Evolutionary conservation across 1,284 basidiomycete genomes (phyloP), one percentile per base, ranked within the genome.

Genomic region (Ustilago xerochloae): DNA sequence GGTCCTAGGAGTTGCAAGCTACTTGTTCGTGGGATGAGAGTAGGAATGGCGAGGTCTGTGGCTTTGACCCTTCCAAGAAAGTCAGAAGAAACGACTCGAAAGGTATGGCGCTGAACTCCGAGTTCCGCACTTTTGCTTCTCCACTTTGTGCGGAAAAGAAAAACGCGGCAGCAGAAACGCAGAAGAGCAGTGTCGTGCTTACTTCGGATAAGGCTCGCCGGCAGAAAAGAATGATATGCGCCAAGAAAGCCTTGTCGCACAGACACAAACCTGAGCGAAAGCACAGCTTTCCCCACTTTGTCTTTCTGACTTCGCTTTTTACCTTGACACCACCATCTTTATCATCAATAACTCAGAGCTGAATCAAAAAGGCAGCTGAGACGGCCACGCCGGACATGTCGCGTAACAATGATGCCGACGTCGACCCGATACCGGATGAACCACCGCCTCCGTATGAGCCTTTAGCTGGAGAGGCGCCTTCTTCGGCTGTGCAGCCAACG

Each of bases 401-500:
- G 45, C 61, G 57, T 45, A 62, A 43, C 48, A 50, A 61, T 43
- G 52, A 63, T 20, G 36, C 52, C 36, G 47, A 69, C 20, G n/a
- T 48, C 35, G 61, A 69, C 52, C 50, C 52, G 29, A 10, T 66
- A 12, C 62, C 59, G 13, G 63, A 74, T 54, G 71, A 69, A 39
- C 65, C 71, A 24, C 71, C 71, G 43, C 71, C 71, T 36, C 66
- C 71, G 22, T 74, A 74, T 55, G 71, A 74, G 18, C 56, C 58
- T 20, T 26, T 63, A 9, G 45, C 32, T 15, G 29, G 39, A 41
- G 41, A 55, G 30, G 33, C 36, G 13, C 20, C 38, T 28, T n/a
- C 39, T 4, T 20, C 45, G 3, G 10, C 46, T n/a, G 22, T 33
- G 26, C 36, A 43, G 18, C 16, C 35, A 3, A 24, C 28, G 6